Conservation (phyloP, 352 stramenopile species). For the Globisporangium viniferum region DNA sequence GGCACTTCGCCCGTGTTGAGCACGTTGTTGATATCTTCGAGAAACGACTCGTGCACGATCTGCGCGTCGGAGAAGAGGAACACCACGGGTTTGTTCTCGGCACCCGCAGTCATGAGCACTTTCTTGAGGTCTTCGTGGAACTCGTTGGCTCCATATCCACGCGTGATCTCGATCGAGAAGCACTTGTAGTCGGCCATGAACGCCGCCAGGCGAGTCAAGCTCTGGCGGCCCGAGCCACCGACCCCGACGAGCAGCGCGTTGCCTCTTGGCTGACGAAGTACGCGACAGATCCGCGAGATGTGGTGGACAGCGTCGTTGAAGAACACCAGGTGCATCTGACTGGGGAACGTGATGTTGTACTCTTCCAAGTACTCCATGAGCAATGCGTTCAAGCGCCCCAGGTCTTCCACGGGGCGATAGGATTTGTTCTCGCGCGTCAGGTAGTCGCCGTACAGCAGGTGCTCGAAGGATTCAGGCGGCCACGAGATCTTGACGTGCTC, state of each 20-base stretch:
- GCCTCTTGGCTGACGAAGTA: conserved; percentile 89
- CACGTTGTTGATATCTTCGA: conserved; percentile 95
- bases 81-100: conserved; percentile 85
- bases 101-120: conserved; percentile 87
- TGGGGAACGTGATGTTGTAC: conserved; percentile 93
- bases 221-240: conserved; percentile 88
- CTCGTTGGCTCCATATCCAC: conserved; percentile 86
- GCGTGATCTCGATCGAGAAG: conserved; percentile 92
- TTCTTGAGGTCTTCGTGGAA: conserved; percentile 93
- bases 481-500: conserved; percentile 63
- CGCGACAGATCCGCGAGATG: conserved; percentile 90
- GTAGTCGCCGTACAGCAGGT: conserved; percentile 91
- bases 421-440: conserved; percentile 74
- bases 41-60: conserved; percentile 91
- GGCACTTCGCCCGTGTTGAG: conserved; percentile 93
- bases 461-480: conserved; percentile 63
- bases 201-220: conserved; percentile 84
- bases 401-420: conserved; percentile 70
- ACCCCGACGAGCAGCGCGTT: conserved; percentile 93
- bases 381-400: conserved; percentile 68
- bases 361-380: conserved; percentile 91
- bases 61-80: conserved; percentile 94
- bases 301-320: conserved; percentile 95
- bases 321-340: conserved; percentile 94
- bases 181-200: conserved; percentile 93